Base-by-base conservation (phyloP, 352 stramenopile species). In the Phytophthora hybrid region DNA sequence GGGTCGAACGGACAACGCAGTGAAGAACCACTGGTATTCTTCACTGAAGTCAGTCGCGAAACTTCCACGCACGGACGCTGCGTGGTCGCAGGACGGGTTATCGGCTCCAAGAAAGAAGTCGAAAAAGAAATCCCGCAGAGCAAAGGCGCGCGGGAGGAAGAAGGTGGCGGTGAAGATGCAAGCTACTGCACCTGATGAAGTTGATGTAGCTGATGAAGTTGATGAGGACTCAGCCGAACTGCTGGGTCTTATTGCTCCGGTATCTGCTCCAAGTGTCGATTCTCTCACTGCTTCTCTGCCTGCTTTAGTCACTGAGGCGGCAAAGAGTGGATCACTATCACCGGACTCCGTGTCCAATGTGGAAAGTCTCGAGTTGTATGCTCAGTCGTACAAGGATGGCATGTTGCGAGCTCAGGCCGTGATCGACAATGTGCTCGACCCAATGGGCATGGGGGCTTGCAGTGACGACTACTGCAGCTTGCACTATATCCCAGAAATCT, bases 21-120 rank as follows among this genome's bases (percentile, higher is more conserved):
- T 99, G 54, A 99, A 99, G 82, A 99, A 99, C 75, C 91, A 98
- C 46, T 99, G 95, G 94, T 88, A 99, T 49, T 95, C 89, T 21
- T 96, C 89, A 21, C 83, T 96, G 71, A 93, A 95, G 70, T 56
- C 77, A 0, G 79, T 83, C 32, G 63, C 80, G 5, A 91, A 91
- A 71, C 59, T 62, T 66, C 34, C 39, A 31, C 31, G 59, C 55
- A 55, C 18, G 8, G 54, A 37, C 18, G 19, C 2, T 18, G 14
- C 34, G 16, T 26, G 47, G n/a, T 59, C 46, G 3, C 32, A 32
- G 5, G 29, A 31, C 29, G 21, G 58, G 11, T 9, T n/a, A 14
- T 4, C 19, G 39, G 21, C 37, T 8, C 2, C 65, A 26, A 60
- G 26, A 60, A 44, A 74, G 62, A 77, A 68, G 29, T 23, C 23